Conservation (phyloP, 495 filamentous ascomycete genomes). For the Xylaria flabelliformis region DNA sequence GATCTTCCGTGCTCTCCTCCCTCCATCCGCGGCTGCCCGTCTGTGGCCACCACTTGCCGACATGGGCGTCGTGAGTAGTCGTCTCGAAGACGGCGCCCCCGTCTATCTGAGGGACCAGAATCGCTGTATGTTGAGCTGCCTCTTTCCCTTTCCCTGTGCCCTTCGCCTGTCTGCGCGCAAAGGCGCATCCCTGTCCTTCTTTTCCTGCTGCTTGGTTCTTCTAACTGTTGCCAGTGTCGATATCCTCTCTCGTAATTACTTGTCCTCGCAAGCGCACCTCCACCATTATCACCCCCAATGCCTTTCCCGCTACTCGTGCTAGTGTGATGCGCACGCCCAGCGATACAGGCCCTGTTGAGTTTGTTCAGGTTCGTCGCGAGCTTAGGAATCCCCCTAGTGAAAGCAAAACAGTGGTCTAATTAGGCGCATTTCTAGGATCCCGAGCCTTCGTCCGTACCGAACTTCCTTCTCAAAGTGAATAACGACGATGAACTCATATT, state of each 20-base stretch:
- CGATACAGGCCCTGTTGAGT: constrained; percentile 82
- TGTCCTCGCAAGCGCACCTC: constrained; percentile 76
- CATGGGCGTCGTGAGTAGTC: constrained; percentile 95
- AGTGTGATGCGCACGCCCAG: constrained; percentile 74
- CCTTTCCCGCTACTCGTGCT: constrained; percentile 84
- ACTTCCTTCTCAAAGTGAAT: constrained; percentile 82
- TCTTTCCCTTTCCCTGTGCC: background rate
- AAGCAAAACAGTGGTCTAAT: constrained; percentile 28
- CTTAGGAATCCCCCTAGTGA: constrained; percentile 5
- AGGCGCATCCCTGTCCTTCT: background rate
- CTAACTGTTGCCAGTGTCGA: constrained; percentile 69
- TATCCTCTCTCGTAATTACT: constrained; percentile 79
- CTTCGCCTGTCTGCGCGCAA: constrained; percentile 15
- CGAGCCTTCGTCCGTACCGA: constrained; percentile 67
- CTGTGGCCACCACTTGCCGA: constrained; percentile 34
- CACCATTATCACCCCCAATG: constrained; percentile 82
- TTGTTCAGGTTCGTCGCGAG: constrained; percentile 77
- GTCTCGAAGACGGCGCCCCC: constrained; percentile 81
- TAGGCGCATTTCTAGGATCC: constrained; percentile 67
- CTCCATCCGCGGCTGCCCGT: constrained; percentile 6
- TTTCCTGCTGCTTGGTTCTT: background rate
- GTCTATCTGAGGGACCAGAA: constrained; percentile 90
- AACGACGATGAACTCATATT: constrained; percentile 93
- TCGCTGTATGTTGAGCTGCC: constrained; percentile 65
- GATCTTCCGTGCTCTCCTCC: background rate